These are phyloP conservation scores for Cytospora chrysosperma DNA, from an alignment of 2,329 filamentous ascomycete species.

Conservation along the genomic window DNA sequence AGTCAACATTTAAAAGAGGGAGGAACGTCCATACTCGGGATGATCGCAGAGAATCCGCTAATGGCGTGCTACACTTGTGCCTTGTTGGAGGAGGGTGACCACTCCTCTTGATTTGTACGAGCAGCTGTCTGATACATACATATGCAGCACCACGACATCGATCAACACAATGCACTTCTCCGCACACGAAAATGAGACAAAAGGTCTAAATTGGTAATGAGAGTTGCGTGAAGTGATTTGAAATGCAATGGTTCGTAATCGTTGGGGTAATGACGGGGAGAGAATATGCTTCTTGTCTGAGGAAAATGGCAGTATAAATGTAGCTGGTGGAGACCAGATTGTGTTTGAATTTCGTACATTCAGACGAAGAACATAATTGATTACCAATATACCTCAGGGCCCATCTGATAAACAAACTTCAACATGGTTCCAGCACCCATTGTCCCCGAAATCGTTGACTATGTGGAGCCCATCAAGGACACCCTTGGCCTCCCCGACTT, in stretches of 20 bases:
- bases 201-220: background rate
- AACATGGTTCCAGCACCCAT: conserved; percentile 58
- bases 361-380: too few species aligned
- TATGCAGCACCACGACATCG: conserved; percentile 15
- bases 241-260: conserved; percentile 17
- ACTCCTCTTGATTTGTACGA: conserved; percentile 18
- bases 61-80: conserved; percentile 21
- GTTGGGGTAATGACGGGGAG: background rate
- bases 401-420: background rate
- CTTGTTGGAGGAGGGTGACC: conserved; percentile 12
- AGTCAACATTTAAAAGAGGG: background rate
- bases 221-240: conserved; percentile 15
- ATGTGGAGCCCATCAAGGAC: conserved; percentile 62
- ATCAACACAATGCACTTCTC: conserved; percentile 7
- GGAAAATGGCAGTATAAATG: conserved; percentile 9
- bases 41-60: conserved; percentile 10
- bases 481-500: conserved; percentile 59
- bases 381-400: background rate
- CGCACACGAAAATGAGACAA: conserved; percentile 1
- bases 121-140: too few species aligned
- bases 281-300: too few species aligned
- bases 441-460: conserved; percentile 61
- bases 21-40: background rate
- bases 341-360: too few species aligned
- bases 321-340: background rate